Evolutionary conservation across 23 red algal genomes (phyloP).

Genomic region (Gracilariopsis chorda): DNA sequence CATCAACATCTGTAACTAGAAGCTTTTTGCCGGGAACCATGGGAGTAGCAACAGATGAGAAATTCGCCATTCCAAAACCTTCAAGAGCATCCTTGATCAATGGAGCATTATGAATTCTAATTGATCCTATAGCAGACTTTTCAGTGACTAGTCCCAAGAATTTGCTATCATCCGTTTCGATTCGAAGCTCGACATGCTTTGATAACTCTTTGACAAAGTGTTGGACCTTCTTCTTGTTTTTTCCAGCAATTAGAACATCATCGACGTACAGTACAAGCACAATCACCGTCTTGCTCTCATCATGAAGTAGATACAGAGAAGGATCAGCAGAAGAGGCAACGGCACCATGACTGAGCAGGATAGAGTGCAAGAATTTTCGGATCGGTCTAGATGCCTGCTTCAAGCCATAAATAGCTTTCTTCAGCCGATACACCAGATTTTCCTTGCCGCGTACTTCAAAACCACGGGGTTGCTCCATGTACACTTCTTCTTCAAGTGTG

Average conservation of each 20-base stretch:
- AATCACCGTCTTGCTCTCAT: neutral
- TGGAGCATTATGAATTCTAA: neutral
- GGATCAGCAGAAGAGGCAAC: neutral
- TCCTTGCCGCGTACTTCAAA: neutral
- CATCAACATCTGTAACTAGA: neutral
- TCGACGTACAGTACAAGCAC: neutral
- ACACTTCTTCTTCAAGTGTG: conserved; percentile 24
- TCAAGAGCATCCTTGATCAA: neutral
- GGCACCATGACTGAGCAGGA: neutral
- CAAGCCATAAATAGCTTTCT: neutral
- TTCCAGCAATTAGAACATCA: conserved; percentile 8
- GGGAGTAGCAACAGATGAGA: neutral
- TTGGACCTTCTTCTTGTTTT: neutral
- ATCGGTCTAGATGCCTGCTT: conserved; percentile 10
- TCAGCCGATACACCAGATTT: neutral
- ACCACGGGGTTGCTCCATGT: conserved; percentile 28
- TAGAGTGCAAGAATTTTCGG: neutral
- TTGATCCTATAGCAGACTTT: neutral
- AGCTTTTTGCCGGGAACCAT: neutral
- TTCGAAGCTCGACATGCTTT: neutral
- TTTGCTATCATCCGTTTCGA: neutral
- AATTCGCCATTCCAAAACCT: neutral
- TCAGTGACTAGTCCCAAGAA: neutral
- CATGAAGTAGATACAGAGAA: neutral
- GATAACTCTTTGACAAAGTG: neutral